Evolutionary conservation across 75 land plant genomes (phyloP).

Genomic region (Selaginella tamariscina): DNA sequence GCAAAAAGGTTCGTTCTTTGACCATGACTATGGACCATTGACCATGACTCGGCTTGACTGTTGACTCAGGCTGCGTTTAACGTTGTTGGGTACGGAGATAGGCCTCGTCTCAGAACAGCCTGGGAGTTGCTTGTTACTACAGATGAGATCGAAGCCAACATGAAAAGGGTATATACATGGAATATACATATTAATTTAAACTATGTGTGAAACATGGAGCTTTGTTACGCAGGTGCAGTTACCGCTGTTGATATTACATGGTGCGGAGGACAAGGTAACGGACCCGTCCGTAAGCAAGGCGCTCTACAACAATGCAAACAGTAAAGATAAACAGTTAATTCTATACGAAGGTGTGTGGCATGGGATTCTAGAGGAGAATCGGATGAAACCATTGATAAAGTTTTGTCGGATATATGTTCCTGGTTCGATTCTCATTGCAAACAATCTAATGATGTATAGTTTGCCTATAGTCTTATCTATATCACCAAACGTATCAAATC

Average conservation of each 20-base stretch:
- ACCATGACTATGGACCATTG: background rate
- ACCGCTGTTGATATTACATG: constrained; percentile 85
- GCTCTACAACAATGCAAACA: constrained; percentile 66
- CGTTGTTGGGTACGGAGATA: constrained; percentile 66
- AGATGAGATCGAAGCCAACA: constrained; percentile 50
- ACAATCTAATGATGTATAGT: too few species aligned
- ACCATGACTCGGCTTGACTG: too few species aligned
- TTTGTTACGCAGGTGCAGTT: constrained; percentile 86
- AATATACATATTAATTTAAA: too few species aligned
- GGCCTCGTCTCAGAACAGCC: constrained; percentile 72
- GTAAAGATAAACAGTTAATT: constrained; percentile 48
- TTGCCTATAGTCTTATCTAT: too few species aligned
- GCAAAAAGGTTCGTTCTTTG: constrained; percentile 50
- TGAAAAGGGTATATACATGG: constrained; percentile 37
- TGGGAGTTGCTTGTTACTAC: constrained; percentile 64
- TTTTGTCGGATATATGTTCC: constrained; percentile 55
- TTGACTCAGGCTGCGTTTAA: constrained; percentile 48
- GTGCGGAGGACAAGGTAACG: constrained; percentile 68
- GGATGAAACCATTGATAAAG: constrained; percentile 54
- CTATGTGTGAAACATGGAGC: too few species aligned
- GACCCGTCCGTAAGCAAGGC: constrained; percentile 89
- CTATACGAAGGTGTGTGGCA: constrained; percentile 69
- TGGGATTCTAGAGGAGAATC: constrained; percentile 83
- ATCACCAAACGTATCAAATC: too few species aligned
- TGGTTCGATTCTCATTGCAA: constrained; percentile 51